A percentile compares a stretch with the other conserved stretches of the same genome.
phyloP scores from a whole-genome alignment of 2,329 filamentous ascomycete species.

The Cladosporium velox region DNA sequence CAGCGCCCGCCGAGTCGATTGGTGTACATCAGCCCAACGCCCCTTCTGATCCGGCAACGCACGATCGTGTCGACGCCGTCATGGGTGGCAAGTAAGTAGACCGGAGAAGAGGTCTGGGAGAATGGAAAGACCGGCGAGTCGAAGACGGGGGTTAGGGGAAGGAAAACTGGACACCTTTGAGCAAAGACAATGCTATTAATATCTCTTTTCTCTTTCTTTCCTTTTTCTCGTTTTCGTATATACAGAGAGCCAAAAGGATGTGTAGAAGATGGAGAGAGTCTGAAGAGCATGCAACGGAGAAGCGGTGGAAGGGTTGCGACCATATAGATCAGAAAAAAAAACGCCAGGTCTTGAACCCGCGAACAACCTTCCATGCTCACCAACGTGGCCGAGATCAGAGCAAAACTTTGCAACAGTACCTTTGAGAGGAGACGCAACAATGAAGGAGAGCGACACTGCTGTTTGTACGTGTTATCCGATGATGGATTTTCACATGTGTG shows the following conservation, averaged over 20 bases:
- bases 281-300: background rate
- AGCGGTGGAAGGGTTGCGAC: background rate
- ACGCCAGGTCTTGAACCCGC: background rate
- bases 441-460: background rate
- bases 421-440: background rate
- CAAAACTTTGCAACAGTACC: background rate
- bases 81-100: constrained; percentile 17
- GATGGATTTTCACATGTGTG: background rate
- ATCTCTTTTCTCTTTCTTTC: background rate
- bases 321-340: background rate
- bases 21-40: background rate
- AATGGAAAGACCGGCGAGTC: background rate
- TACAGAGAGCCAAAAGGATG: background rate
- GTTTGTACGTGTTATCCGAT: background rate
- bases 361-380: background rate
- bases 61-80: constrained; percentile 9
- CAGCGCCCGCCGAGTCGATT: no score
- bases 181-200: constrained; percentile 14
- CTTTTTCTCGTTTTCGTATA: background rate
- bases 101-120: background rate
- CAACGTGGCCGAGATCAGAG: background rate
- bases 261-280: background rate
- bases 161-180: constrained; percentile 9
- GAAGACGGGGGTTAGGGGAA: background rate
- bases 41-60: background rate